These are phyloP conservation scores for Terana coerulea DNA, from an alignment of 768 basidiomycete species.

Conservation along the genomic window DNA sequence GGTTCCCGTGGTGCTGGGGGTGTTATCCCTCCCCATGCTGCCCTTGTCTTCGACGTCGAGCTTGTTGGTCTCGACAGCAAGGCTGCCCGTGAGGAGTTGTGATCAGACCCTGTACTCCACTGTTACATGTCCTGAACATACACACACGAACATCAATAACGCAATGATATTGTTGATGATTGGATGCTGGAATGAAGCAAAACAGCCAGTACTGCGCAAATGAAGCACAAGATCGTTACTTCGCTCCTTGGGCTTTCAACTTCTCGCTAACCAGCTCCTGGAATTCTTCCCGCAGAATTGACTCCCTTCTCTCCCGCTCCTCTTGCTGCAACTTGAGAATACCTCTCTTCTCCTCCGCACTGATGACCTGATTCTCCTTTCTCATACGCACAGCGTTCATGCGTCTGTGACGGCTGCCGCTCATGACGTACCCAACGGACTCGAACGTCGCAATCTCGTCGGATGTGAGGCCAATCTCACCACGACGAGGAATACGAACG, in stretches of 20 bases:
- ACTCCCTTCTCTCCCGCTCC: slow-evolving; percentile 88
- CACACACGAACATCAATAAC: background rate
- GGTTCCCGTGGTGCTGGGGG: slow-evolving; percentile 72
- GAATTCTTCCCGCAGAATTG: slow-evolving; percentile 86
- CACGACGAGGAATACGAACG: slow-evolving; percentile 92
- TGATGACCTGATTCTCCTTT: slow-evolving; percentile 99
- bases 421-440: slow-evolving; percentile 95
- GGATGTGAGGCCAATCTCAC: slow-evolving; percentile 93
- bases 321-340: slow-evolving; percentile 94
- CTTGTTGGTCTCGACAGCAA: slow-evolving; percentile 58
- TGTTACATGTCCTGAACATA: too few species aligned
- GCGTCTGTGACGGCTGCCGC: slow-evolving; percentile 86
- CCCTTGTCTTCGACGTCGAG: slow-evolving; percentile 85
- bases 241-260: slow-evolving; percentile 41
- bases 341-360: slow-evolving; percentile 96
- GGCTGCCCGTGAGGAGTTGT: slow-evolving; percentile 52
- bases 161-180: background rate
- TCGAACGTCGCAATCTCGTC: slow-evolving; percentile 88
- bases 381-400: slow-evolving; percentile 99
- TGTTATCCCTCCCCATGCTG: slow-evolving; percentile 75
- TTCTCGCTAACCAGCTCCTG: slow-evolving; percentile 76
- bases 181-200: background rate
- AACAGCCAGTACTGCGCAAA: background rate
- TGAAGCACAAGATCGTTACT: slow-evolving; percentile 1
- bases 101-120: too few species aligned